These are phyloP conservation scores for Candida tibetensis DNA, from an alignment of 805 yeast genomes.

Conservation along the genomic window DNA sequence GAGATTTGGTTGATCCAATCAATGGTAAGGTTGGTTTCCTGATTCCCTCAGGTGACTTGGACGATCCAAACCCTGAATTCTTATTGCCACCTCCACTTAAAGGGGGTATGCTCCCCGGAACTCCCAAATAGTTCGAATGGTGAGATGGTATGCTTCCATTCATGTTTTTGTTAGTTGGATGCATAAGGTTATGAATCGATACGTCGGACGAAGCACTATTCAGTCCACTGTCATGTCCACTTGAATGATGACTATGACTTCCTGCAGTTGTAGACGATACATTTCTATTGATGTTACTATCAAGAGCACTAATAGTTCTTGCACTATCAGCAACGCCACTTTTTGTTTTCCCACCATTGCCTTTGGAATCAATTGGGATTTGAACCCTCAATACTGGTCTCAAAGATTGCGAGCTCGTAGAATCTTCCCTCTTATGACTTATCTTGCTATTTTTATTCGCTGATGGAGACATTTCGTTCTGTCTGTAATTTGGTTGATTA, in stretches of 20 bases:
- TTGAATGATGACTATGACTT: neutral
- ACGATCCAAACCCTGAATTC: conserved; percentile 13
- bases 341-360: conserved; percentile 10
- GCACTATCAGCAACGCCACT: conserved; percentile 38
- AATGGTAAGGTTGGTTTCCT: conserved; percentile 35
- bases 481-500: conserved; percentile 12
- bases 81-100: conserved; percentile 6
- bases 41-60: conserved; percentile 28
- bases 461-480: conserved; percentile 1
- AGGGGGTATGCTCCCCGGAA: conserved; percentile 1
- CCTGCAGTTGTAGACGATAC: neutral
- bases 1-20: conserved; percentile 36
- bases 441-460: neutral
- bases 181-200: neutral
- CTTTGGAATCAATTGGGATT: conserved; percentile 52
- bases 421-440: conserved; percentile 12
- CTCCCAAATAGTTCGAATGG: neutral
- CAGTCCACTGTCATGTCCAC: neutral
- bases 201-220: neutral
- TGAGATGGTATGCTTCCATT: neutral
- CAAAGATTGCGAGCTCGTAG: conserved; percentile 18
- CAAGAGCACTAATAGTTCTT: conserved; percentile 45
- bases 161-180: neutral
- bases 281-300: conserved; percentile 12
- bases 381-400: conserved; percentile 64